phyloP scores from a whole-genome alignment of 208 protist species.

The Crithidia expoeki region DNA sequence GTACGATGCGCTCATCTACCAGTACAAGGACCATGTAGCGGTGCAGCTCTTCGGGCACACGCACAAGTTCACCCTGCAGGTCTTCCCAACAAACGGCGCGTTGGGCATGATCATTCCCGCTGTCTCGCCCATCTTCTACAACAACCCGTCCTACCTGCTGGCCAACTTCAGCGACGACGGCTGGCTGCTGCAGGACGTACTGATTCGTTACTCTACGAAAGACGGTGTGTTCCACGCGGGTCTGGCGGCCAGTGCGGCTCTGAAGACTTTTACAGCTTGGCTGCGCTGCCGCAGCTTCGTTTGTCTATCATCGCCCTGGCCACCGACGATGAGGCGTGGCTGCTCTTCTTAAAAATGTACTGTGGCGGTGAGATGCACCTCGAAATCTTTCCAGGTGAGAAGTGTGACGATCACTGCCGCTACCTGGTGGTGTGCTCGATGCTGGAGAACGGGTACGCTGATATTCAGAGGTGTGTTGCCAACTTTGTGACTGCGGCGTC shows the following conservation, averaged over 20 bases:
- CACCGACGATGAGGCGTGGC: conserved; percentile 45
- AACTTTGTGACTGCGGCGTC: conserved; percentile 6
- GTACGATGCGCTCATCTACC: conserved; percentile 57
- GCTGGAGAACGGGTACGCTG: conserved; percentile 37
- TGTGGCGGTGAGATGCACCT: conserved; percentile 39
- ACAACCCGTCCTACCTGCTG: conserved; percentile 74
- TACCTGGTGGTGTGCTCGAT: conserved; percentile 58
- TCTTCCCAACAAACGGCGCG: conserved; percentile 18
- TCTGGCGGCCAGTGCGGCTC: conserved; percentile 27
- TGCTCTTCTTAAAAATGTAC: conserved; percentile 47
- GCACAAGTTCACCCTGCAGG: conserved; percentile 64
- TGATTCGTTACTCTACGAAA: conserved; percentile 48
- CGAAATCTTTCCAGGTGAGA: conserved; percentile 36
- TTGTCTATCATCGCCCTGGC: conserved; percentile 22
- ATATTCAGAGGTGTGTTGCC: conserved; percentile 45
- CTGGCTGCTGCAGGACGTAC: conserved; percentile 44
- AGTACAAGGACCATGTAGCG: conserved; percentile 45
- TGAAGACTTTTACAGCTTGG: conserved; percentile 40
- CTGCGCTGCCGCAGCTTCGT: conserved; percentile 25
- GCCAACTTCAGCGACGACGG: conserved; percentile 40
- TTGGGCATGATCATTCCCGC: conserved; percentile 62
- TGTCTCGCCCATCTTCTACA: conserved; percentile 66
- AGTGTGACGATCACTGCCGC: conserved; percentile 60
- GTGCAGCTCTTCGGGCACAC: conserved; percentile 81
- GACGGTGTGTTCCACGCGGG: conserved; percentile 45